Percentiles rank a stretch among this genome's conserved stretches.
These are phyloP conservation scores for Globisporangium solare DNA, from an alignment of 352 stramenopile genomes.

Conservation along the genomic window DNA sequence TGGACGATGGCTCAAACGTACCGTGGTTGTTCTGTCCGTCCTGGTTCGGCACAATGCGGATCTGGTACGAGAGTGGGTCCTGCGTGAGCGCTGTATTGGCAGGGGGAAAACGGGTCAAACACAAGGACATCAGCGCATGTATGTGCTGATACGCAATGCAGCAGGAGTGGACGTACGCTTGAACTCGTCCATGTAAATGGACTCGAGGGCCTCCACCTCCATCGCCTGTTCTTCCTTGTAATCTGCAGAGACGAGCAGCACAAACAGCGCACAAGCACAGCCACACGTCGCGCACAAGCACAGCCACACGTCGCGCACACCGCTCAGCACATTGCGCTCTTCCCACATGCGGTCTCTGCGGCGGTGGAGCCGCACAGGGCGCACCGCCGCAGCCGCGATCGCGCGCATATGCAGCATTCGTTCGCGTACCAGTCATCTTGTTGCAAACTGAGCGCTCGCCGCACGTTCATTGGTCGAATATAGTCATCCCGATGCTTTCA, in stretches of 20 bases:
- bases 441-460: conserved; percentile 18
- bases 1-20: conserved; percentile 16
- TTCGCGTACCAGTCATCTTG: conserved; percentile 58
- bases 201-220: conserved; percentile 86
- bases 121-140: neutral
- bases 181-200: conserved; percentile 90
- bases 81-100: conserved; percentile 59
- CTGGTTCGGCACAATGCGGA: conserved; percentile 83
- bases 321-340: neutral
- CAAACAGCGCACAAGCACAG: too few species aligned
- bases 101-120: neutral
- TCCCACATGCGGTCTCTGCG: too few species aligned
- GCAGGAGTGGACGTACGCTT: conserved; percentile 39
- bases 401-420: neutral
- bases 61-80: conserved; percentile 62
- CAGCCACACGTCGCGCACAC: conserved; percentile 6
- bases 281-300: conserved; percentile 6
- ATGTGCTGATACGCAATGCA: too few species aligned
- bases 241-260: conserved; percentile 36
- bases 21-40: conserved; percentile 82
- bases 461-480: conserved; percentile 30
- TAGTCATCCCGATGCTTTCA: conserved; percentile 4
- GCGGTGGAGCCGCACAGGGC: too few species aligned
- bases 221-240: conserved; percentile 87
- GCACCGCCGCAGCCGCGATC: neutral